A percentile compares a stretch with the other conserved stretches of the same genome.
Evolutionary conservation across 2,329 filamentous ascomycete genomes (phyloP).

Genomic region (Neocatenulostroma microsporum): DNA sequence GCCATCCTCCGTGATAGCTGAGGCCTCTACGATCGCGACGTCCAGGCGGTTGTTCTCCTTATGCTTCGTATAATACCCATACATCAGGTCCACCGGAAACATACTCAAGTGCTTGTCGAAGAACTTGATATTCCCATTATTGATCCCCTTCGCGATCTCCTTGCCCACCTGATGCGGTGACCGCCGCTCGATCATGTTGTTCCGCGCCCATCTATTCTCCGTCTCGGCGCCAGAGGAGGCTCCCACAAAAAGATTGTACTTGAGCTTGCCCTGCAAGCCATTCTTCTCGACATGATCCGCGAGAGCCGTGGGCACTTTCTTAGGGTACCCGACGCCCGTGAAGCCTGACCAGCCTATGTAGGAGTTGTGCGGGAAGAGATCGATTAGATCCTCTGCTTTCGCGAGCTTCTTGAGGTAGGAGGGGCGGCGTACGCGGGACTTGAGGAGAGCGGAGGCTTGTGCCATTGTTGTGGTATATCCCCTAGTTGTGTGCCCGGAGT

Average conservation of each 20-base stretch:
- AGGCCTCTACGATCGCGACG: conserved; percentile 73
- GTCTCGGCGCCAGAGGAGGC: conserved; percentile 86
- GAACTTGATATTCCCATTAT: conserved; percentile 79
- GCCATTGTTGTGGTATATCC: no score
- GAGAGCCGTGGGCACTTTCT: conserved; percentile 74
- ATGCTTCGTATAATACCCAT: conserved; percentile 68
- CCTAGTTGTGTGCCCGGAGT: no score
- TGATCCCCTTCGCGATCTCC: conserved; percentile 83
- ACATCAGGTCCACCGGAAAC: conserved; percentile 82
- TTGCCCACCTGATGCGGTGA: conserved; percentile 86
- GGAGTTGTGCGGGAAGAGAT: conserved; percentile 73
- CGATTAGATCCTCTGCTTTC: conserved; percentile 68
- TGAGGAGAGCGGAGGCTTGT: conserved; percentile 48
- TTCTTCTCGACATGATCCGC: conserved; percentile 88
- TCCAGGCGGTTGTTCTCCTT: conserved; percentile 67
- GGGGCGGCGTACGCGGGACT: conserved; percentile 65
- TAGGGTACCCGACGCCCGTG: conserved; percentile 60
- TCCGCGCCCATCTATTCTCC: conserved; percentile 79
- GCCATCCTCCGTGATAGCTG: conserved; percentile 78
- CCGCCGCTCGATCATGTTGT: conserved; percentile 84
- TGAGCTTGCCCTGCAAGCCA: conserved; percentile 70
- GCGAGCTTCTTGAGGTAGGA: conserved; percentile 74
- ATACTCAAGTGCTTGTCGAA: conserved; percentile 92
- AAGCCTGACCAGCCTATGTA: conserved; percentile 90
- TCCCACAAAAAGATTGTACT: conserved; percentile 81